Conservation (phyloP, 2,329 filamentous ascomycete species). For the Colletotrichum navitas region DNA sequence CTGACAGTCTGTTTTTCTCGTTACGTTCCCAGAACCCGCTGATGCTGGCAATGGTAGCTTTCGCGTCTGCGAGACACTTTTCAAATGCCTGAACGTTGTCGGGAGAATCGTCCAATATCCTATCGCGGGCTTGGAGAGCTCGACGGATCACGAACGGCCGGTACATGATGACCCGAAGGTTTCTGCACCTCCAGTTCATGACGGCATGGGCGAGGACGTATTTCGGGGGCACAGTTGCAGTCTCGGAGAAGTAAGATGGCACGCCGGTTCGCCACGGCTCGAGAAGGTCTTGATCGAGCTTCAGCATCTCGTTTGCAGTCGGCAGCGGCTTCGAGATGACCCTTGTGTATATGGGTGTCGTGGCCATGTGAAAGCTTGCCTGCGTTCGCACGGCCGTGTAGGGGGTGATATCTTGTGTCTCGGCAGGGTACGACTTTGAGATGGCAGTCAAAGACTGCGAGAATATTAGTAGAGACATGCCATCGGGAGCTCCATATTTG, state of each 20-base stretch:
- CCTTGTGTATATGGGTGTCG: constrained; percentile 58
- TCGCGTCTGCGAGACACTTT: constrained; percentile 56
- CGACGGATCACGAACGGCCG: constrained; percentile 59
- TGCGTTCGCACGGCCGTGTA: constrained; percentile 60
- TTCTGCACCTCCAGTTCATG: constrained; percentile 58
- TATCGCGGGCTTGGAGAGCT: constrained; percentile 44
- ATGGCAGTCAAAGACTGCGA: constrained; percentile 49
- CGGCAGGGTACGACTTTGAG: constrained; percentile 50
- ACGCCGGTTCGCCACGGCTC: constrained; percentile 53
- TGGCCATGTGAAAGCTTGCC: constrained; percentile 59
- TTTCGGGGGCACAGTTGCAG: constrained; percentile 49
- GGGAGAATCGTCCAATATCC: constrained; percentile 18
- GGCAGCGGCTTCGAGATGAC: constrained; percentile 60
- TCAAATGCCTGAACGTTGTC: constrained; percentile 43
- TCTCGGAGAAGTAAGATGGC: constrained; percentile 53
- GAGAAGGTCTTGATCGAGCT: constrained; percentile 55
- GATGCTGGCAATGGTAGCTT: constrained; percentile 55
- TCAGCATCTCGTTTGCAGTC: constrained; percentile 55
- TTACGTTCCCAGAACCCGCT: constrained; percentile 53
- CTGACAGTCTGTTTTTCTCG: constrained; percentile 54
- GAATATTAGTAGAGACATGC: neutral
- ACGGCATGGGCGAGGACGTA: constrained; percentile 57
- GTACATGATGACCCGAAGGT: constrained; percentile 62
- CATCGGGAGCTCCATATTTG: neutral
- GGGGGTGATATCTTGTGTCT: constrained; percentile 56